Evolutionary conservation across 768 basidiomycete species (phyloP).

Genomic region (Agrocybe praecox): DNA sequence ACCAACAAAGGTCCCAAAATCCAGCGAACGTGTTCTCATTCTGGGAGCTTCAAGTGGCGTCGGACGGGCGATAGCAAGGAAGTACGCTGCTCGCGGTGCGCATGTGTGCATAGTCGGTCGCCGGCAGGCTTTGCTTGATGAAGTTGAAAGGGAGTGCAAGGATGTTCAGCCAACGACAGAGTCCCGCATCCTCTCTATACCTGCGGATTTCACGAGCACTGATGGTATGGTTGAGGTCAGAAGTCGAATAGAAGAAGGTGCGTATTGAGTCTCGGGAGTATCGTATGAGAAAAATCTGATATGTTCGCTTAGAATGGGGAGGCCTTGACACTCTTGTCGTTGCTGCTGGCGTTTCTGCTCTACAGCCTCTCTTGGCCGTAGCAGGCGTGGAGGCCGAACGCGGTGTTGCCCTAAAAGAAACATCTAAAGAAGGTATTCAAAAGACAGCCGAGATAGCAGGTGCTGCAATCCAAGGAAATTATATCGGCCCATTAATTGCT

Average conservation of each 20-base stretch:
- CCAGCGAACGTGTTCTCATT: conserved; percentile 73
- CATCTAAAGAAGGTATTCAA: conserved; percentile 58
- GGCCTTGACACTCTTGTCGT: conserved; percentile 85
- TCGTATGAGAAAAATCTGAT: not conserved
- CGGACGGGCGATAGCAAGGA: conserved; percentile 67
- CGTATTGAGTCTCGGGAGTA: conserved; percentile 19
- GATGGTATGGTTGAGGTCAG: conserved; percentile 71
- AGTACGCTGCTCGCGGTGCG: conserved; percentile 78
- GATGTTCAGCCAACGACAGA: conserved; percentile 15
- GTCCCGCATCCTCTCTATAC: conserved; percentile 44
- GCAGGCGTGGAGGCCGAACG: conserved; percentile 53
- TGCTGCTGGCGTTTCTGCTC: conserved; percentile 81
- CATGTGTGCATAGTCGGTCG: conserved; percentile 76
- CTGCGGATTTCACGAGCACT: conserved; percentile 65
- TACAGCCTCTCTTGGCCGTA: conserved; percentile 73
- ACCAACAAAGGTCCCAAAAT: conserved; percentile 36
- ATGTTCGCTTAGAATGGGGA: conserved; percentile 59
- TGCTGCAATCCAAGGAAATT: conserved; percentile 66
- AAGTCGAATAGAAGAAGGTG: conserved; percentile 55
- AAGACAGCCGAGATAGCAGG: conserved; percentile 56
- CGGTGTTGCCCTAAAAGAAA: conserved; percentile 34
- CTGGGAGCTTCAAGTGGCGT: conserved; percentile 87
- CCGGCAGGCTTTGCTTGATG: conserved; percentile 51
- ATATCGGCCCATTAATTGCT: conserved; percentile 66
- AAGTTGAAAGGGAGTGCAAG: conserved; percentile 64